Conservation (phyloP, 768 basidiomycete species). For the Lactifluus piperatus region DNA sequence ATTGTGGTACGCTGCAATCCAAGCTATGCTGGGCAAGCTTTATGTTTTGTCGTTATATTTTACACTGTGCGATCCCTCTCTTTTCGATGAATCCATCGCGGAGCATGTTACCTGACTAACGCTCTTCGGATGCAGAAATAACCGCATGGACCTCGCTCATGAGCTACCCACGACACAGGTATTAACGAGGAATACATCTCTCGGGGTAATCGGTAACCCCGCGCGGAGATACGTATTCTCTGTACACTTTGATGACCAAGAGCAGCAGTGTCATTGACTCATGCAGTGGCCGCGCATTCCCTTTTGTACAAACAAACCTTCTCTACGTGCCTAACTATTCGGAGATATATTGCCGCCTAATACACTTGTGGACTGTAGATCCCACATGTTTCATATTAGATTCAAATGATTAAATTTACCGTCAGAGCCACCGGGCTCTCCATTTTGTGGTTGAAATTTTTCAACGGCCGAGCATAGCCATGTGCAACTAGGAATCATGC, state of each 20-base stretch:
- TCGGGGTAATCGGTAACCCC: background rate
- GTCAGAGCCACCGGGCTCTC: background rate
- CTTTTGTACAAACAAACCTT: background rate
- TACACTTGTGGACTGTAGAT: too few species aligned
- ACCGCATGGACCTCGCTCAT: constrained; percentile 7
- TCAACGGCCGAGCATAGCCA: background rate
- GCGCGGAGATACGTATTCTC: background rate
- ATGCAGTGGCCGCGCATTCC: background rate
- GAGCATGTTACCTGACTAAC: background rate
- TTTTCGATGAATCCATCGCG: background rate
- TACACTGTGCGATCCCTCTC: background rate
- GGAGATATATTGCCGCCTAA: background rate
- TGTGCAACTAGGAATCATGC: background rate
- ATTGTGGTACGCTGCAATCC: constrained; percentile 4
- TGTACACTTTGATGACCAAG: background rate
- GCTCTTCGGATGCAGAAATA: background rate
- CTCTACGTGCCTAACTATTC: background rate
- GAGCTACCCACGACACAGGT: background rate
- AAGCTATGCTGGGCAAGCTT: constrained; percentile 15
- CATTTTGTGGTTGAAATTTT: too few species aligned
- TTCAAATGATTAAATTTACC: background rate
- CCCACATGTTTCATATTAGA: background rate
- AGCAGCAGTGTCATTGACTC: background rate
- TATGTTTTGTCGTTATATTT: constrained; percentile 9
- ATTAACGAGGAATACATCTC: background rate